phyloP scores from a whole-genome alignment of 495 filamentous ascomycete species.

The Penicillium parvum region DNA sequence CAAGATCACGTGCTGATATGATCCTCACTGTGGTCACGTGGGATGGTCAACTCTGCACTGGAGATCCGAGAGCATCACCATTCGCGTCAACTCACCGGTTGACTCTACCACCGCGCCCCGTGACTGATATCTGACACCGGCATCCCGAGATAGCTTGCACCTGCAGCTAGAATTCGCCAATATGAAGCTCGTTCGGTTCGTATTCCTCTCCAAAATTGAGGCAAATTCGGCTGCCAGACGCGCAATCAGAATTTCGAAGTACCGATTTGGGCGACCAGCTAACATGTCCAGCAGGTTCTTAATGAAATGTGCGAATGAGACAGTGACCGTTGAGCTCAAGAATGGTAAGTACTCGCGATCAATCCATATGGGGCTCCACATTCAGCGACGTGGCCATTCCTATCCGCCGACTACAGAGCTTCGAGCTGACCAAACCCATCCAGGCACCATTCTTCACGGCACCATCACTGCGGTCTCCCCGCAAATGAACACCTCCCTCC shows the following conservation, averaged over 20 bases:
- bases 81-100: slow-evolving; percentile 8
- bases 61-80: slow-evolving; percentile 15
- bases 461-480: slow-evolving; percentile 93
- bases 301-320: slow-evolving; percentile 98
- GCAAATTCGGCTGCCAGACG: slow-evolving; percentile 8
- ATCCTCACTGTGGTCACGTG: slow-evolving; percentile 4
- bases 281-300: slow-evolving; percentile 64
- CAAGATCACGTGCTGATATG: slow-evolving; percentile 6
- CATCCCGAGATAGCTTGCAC: not conserved
- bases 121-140: slow-evolving; percentile 5
- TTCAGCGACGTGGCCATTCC: not conserved
- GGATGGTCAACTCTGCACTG: slow-evolving; percentile 15
- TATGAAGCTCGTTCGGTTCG: slow-evolving; percentile 99
- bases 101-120: slow-evolving; percentile 11
- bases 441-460: slow-evolving; percentile 90
- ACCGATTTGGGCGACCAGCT: slow-evolving; percentile 14
- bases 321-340: slow-evolving; percentile 95
- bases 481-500: slow-evolving; percentile 93
- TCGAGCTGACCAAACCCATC: too few species aligned
- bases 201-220: slow-evolving; percentile 5
- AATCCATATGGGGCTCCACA: not conserved
- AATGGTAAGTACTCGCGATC: slow-evolving; percentile 61
- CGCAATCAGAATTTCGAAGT: slow-evolving; percentile 8
- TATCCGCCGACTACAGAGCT: not conserved
- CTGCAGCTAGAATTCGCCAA: slow-evolving; percentile 27